Evolutionary conservation across 176 grass and related monocot species (phyloP), one percentile per base, ranked within the genome.

Genomic region (Echinochloa phyllopogon): DNA sequence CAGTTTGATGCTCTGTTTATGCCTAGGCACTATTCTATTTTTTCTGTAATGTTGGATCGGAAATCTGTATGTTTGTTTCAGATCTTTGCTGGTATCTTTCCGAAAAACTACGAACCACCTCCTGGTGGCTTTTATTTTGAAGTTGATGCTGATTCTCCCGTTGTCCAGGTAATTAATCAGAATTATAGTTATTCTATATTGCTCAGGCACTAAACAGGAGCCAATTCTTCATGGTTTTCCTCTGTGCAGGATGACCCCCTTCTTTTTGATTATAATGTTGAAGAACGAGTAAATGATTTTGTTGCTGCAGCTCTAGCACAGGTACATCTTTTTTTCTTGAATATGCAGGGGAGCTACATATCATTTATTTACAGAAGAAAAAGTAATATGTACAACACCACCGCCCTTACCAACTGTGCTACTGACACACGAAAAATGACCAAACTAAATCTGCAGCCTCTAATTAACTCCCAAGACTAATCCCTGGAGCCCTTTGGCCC

Each of bases 211-310:
- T 45, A 65, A 7, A 15, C 25, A 44, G 0, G 13, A 76, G 78
- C 77, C 8, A 24, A 66, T 79, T 77, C 16, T 49, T 63, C 60
- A 33, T 77, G 23, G 6, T 10, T 90, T 86, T 69, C 13, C 16
- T 86, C 79, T 74, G 47, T 85, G 80, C 76, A 95, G 96, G 96
- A 98, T 81, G 96, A 98, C 72, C 80, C 76, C 45, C 85, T 94
- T 76, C 88, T 98, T 85, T 95, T 98, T 75, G 89, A 98, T 92
- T 98, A 98, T 84, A 98, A 98, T 86, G 93, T 98, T 88, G 76
- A 95, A 82, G 87, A 90, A 67, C 82, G 96, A 88, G 96, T 98
- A 29, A 86, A 95, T 89, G 93, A 89, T 89, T 98, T 98, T 94
- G 91, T 98, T 76, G 89, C 85, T 90, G 96, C 96, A 90, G 96